Evolutionary conservation across 2,329 filamentous ascomycete species (phyloP).

Genomic region (Pyricularia sp.): DNA sequence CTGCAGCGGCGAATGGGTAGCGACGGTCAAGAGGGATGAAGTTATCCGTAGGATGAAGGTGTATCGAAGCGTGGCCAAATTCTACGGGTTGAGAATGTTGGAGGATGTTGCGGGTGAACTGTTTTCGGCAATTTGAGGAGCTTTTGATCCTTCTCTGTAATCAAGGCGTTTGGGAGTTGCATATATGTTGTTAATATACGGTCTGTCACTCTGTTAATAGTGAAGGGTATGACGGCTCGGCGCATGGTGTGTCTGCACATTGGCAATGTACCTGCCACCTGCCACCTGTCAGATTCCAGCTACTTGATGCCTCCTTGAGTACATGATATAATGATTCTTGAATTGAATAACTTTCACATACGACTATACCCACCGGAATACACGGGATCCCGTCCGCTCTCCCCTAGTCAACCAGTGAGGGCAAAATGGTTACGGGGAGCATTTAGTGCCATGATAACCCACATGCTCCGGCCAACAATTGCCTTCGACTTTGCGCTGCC

Average conservation of each 20-base stretch:
- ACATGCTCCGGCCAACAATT: no score
- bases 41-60: conserved; percentile 54
- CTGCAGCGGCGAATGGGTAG: conserved; percentile 77
- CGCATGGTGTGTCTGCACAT: not conserved
- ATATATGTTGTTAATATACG: not conserved
- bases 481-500: no score
- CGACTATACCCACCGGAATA: no score
- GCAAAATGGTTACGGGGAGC: no score
- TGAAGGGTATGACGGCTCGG: not conserved
- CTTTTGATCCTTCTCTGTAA: not conserved
- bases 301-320: no score
- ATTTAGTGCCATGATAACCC: no score
- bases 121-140: conserved; percentile 26
- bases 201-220: not conserved
- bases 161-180: not conserved
- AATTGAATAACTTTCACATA: no score
- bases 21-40: conserved; percentile 54
- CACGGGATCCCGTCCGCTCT: no score
- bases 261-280: no score
- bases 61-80: conserved; percentile 60
- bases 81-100: conserved; percentile 74
- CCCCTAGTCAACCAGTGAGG: no score
- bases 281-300: no score
- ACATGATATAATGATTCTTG: no score
- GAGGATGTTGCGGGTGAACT: conserved; percentile 59